Evolutionary conservation across 2,329 filamentous ascomycete genomes (phyloP).

Genomic region (Lachnellula cervina): DNA sequence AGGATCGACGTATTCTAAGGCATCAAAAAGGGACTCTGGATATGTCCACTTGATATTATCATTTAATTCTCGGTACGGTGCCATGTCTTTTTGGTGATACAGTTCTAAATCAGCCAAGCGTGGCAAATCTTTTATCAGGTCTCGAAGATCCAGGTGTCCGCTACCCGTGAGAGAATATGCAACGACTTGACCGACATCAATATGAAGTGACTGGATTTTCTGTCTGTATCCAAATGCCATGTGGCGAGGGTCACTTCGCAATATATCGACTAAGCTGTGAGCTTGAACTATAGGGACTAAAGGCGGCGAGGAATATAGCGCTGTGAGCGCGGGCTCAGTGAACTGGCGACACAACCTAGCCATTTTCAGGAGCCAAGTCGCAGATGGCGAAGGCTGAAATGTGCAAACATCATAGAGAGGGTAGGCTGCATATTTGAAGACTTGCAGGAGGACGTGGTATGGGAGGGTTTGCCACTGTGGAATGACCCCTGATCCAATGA

Average conservation of each 20-base stretch:
- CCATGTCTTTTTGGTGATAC: slow-evolving; percentile 62
- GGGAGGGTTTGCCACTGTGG: slow-evolving; percentile 58
- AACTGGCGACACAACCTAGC: slow-evolving; percentile 61
- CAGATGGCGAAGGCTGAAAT: slow-evolving; percentile 38
- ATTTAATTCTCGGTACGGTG: slow-evolving; percentile 58
- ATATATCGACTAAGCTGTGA: slow-evolving; percentile 47
- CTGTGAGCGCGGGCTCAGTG: slow-evolving; percentile 66
- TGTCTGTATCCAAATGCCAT: slow-evolving; percentile 29
- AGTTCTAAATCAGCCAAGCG: slow-evolving; percentile 67
- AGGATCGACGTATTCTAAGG: slow-evolving; percentile 54
- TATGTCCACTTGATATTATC: slow-evolving; percentile 65
- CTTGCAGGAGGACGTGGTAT: slow-evolving; percentile 62
- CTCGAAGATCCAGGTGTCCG: slow-evolving; percentile 50
- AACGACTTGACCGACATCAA: slow-evolving; percentile 41
- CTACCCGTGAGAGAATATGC: slow-evolving; percentile 48
- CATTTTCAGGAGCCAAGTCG: slow-evolving; percentile 60
- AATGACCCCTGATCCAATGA: slow-evolving; percentile 33
- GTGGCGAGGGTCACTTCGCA: slow-evolving; percentile 34
- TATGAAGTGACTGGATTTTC: slow-evolving; percentile 29
- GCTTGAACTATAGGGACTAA: slow-evolving; percentile 49
- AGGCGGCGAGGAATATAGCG: slow-evolving; percentile 65
- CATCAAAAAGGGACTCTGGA: slow-evolving; percentile 58
- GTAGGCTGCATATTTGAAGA: slow-evolving; percentile 64
- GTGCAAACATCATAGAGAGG: slow-evolving; percentile 48
- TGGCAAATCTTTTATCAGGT: slow-evolving; percentile 59